Evolutionary conservation across 176 grass and related monocot genomes (phyloP).

Genomic region (Oryza brachyantha): DNA sequence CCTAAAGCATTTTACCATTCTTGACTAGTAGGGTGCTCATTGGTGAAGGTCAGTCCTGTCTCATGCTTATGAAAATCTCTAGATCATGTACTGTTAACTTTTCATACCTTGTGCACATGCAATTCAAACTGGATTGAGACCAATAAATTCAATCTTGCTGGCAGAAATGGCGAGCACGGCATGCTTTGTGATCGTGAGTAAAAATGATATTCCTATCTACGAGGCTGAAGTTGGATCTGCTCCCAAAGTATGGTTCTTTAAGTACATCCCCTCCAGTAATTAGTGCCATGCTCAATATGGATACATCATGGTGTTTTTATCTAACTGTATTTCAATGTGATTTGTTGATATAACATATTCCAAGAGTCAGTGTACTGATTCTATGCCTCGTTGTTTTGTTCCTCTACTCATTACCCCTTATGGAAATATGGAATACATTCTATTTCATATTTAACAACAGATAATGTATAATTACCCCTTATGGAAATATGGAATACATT

Average conservation of each 20-base stretch:
- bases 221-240: conserved; percentile 82
- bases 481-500: neutral
- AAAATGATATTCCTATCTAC: conserved; percentile 77
- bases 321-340: neutral
- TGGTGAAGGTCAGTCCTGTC: neutral
- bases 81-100: neutral
- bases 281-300: neutral
- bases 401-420: neutral
- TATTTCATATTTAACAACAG: neutral
- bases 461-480: neutral
- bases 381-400: neutral
- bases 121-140: conserved; percentile 17
- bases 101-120: neutral
- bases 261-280: neutral
- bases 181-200: conserved; percentile 73
- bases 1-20: neutral
- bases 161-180: conserved; percentile 57
- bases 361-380: neutral
- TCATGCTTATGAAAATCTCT: neutral
- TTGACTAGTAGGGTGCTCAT: neutral
- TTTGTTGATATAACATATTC: neutral
- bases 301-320: neutral
- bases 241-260: conserved; percentile 43
- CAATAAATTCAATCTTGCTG: neutral
- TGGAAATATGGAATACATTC: neutral